A percentile compares a stretch with the other conserved stretches of the same genome.
phyloP scores from a whole-genome alignment of 2,329 filamentous ascomycete species.

The Ophiognomonia clavigignenti-juglandacearum region DNA sequence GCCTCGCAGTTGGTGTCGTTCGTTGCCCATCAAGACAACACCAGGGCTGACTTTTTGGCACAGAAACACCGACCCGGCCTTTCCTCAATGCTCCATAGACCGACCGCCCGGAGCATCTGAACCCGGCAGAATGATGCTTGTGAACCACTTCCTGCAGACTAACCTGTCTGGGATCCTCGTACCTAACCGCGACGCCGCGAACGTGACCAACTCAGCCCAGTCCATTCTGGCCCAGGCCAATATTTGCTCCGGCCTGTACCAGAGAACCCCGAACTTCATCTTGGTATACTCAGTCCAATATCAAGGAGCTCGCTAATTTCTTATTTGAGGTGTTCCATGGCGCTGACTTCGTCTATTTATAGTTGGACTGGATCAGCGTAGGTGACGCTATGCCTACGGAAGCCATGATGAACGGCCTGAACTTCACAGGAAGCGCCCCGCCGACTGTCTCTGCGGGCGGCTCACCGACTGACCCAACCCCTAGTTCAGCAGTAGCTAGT shows the following conservation, averaged over 20 bases:
- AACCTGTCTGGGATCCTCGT: slow-evolving; percentile 26
- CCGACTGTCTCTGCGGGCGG: neutral
- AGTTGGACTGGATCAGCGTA: slow-evolving; percentile 14
- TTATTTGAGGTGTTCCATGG: neutral
- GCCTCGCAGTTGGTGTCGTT: too few species aligned
- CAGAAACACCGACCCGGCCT: slow-evolving; percentile 46
- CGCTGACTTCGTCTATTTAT: neutral
- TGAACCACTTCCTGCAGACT: slow-evolving; percentile 61
- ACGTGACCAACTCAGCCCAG: slow-evolving; percentile 43
- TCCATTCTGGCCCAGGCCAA: slow-evolving; percentile 37
- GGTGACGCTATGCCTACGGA: slow-evolving; percentile 13
- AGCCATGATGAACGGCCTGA: slow-evolving; percentile 10
- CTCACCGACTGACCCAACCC: neutral
- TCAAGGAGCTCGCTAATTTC: too few species aligned
- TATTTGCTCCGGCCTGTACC: slow-evolving; percentile 27
- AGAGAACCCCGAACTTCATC: slow-evolving; percentile 31
- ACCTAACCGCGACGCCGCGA: slow-evolving; percentile 25
- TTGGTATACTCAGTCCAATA: slow-evolving; percentile 16
- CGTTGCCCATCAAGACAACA: too few species aligned
- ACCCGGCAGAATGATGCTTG: slow-evolving; percentile 39
- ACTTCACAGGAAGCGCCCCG: neutral
- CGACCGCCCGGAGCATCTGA: slow-evolving; percentile 46
- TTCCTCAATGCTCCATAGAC: slow-evolving; percentile 62
- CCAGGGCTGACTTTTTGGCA: neutral
- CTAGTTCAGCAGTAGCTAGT: neutral